Base-by-base conservation (phyloP, 164 flowering plant genomes). In the Aristolochia fimbriata region DNA sequence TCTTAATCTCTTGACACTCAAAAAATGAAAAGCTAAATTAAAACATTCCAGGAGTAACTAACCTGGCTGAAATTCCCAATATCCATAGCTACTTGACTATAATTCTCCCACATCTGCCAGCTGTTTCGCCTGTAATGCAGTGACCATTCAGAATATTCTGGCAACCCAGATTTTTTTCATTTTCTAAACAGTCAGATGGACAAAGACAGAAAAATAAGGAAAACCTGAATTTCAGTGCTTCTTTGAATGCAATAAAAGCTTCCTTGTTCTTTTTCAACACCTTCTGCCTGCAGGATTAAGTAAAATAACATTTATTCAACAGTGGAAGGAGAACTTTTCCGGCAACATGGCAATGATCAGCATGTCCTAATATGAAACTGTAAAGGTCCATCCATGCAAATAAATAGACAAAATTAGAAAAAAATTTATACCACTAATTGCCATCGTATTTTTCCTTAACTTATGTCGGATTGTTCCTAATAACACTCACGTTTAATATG, bases 71-170 rank as follows among this genome's bases (percentile, higher is more conserved):
- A 65, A 70, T 89, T 83, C 55, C 88, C 87, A 15, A 82, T 74
- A 66, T 93, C 90, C 22, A 77, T 62, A 21, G 98, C 86, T 60
- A 89, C 96, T 60, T 81, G 81, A 66, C 92, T 71, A 63, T 64
- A 93, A 67, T 93, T 89, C 66, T 87, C 94, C 98, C 98, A 93
- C 80, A 93, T 30, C 57, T 89, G 94, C 97, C 98, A 93, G 77
- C 83, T 87, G 65, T 77, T 75, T 43, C 98, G 81, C 68, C 96
- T 88, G 83, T 55, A 56, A 74, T 1, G 33, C 51, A 61, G 20
- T 27, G 15, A 48, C 8, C 16, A 23, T 24, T 55, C 14, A 25
- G 37, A 55, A 21, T 5, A 21, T 21, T 53, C 16, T 7, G 30
- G 23, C 25, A 55, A 27, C 7, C 16, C 33, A 55, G 27, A 7